Evolutionary conservation across 2,329 filamentous ascomycete genomes (phyloP), one percentile per base, ranked within the genome.

Genomic region (Calycina marina): DNA sequence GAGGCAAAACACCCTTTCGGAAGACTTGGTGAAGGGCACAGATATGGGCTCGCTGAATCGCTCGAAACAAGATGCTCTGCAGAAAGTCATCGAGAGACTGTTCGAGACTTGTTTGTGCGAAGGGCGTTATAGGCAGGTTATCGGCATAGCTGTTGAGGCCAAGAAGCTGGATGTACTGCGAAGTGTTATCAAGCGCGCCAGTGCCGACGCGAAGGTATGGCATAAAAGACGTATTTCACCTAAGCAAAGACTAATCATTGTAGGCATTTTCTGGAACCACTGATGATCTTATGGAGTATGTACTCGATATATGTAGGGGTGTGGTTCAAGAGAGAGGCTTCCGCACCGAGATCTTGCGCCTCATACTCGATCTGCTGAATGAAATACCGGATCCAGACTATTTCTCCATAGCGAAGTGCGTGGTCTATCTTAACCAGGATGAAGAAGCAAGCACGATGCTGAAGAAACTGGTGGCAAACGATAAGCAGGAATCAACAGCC

Each of bases 351-450:
- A 94, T 98, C 32, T 60, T 98, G 37, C 77, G 80, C 47, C 67
- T 98, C 28, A 90, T 98, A 35, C 73, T 98, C n/a, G 82, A 88
- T 38, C 72, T 98, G n/a, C 67, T 98, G 22, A 93, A 80, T 60
- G 83, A 92, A 37, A 90, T 93, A 35, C 81, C 85, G 2, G 83
- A 72, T 38, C 90, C 90, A 0, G 90, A 98, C 54, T 96, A 93
- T 58, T 98, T 98, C 56, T 84, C 90, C 13, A 96, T 98, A 48
- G 88, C 90, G 31, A 93, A 92, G 58, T 98, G 90, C 49, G 90
- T 93, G 17, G 88, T 98, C 22, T 94, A 96, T 49, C 69, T 98
- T 12, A 80, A 93, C 53, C 82, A 93, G 45, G 79, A 94, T 50
- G 77, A 82, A 30, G 79, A 94, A 63, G 90, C 90, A 0, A 86